phyloP scores from a whole-genome alignment of 2,329 filamentous ascomycete genomes.

The Neurospora sp. region DNA sequence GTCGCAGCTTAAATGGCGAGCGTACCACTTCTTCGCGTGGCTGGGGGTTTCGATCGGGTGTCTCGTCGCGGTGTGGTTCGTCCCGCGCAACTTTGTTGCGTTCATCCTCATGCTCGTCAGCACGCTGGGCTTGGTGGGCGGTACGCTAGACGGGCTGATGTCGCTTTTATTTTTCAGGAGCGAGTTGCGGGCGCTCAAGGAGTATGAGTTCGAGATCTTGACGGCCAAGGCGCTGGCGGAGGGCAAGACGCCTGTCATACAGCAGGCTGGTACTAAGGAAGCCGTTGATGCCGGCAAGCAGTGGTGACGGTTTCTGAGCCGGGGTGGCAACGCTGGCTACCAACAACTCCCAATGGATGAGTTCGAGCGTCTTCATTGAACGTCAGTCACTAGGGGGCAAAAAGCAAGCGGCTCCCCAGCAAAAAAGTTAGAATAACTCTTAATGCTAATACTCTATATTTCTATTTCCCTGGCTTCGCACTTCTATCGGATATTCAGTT shows the following conservation, averaged over 20 bases:
- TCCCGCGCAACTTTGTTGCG: slow-evolving; percentile 61
- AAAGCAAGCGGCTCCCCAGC: neutral
- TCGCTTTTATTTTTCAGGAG: slow-evolving; percentile 77
- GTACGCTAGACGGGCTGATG: slow-evolving; percentile 76
- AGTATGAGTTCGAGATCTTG: slow-evolving; percentile 88
- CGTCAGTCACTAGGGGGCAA: neutral
- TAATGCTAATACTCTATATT: slow-evolving; percentile 7
- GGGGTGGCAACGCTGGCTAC: neutral
- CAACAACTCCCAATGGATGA: neutral
- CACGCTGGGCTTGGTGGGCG: slow-evolving; percentile 65
- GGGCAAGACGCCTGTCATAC: slow-evolving; percentile 11
- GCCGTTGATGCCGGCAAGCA: slow-evolving; percentile 1
- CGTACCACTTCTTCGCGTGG: slow-evolving; percentile 62
- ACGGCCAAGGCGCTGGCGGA: slow-evolving; percentile 47
- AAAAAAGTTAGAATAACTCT: neutral
- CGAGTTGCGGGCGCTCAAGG: slow-evolving; percentile 71
- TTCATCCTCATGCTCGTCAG: slow-evolving; percentile 74
- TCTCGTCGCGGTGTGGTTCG: slow-evolving; percentile 79
- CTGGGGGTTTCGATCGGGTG: slow-evolving; percentile 61
- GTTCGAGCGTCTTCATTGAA: neutral
- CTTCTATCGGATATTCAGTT: neutral
- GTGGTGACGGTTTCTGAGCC: neutral
- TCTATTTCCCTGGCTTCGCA: neutral
- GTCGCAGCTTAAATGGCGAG: slow-evolving; percentile 60
- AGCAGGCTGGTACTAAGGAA: neutral